Evolutionary conservation across 352 stramenopile genomes (phyloP), one percentile per base, ranked within the genome.

Genomic region (Phytopythium cucurbitacearum): DNA sequence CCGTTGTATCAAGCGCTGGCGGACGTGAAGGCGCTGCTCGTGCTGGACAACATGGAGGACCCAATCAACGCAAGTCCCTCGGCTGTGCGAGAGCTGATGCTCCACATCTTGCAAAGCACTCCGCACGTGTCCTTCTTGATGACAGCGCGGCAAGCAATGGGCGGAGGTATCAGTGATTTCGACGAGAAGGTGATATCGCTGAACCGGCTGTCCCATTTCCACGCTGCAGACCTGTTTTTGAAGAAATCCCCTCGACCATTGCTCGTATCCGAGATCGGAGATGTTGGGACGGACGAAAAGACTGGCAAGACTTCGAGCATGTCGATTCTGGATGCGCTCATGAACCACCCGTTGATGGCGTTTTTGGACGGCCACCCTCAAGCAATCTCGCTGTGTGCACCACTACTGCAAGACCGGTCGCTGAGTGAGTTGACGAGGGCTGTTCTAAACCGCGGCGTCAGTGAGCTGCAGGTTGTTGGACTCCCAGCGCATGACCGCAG

Each of bases 31-130:
- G 59, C 87, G 51, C 57, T 92, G 48, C 57, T 92, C 12, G 73
- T 92, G 38, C 69, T 92, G 63, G 82, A 92, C 66, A 89, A 92
- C 62, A 87, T 90, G 75, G 79, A 92, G 53, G 82, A 92, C 47
- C 77, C 79, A 21, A 82, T 86, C 59, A 88, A 88, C 50, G 72
- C 80, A 0, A 83, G 80, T 11, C 76, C 76, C 4, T 66, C 73
- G 3, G 47, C 59, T n/a, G 68, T 83, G 15, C 75, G 75, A 9
- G 68, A 86, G 13, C 89, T 87, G 36, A 41, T 92, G 34, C 47
- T 89, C 12, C 67, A 87, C 13, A 46, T 92, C 40, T 65, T 92
- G 11, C 77, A 87, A 46, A 80, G 73, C 35, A 87, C 72, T 0
- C 71, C 79, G 4, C 62, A 71, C 4, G 56, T 90, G 21, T 72